A percentile compares a stretch with the other conserved stretches of the same genome.
phyloP scores from a whole-genome alignment of 1,284 basidiomycete species.

The Laetiporus sulphureus region DNA sequence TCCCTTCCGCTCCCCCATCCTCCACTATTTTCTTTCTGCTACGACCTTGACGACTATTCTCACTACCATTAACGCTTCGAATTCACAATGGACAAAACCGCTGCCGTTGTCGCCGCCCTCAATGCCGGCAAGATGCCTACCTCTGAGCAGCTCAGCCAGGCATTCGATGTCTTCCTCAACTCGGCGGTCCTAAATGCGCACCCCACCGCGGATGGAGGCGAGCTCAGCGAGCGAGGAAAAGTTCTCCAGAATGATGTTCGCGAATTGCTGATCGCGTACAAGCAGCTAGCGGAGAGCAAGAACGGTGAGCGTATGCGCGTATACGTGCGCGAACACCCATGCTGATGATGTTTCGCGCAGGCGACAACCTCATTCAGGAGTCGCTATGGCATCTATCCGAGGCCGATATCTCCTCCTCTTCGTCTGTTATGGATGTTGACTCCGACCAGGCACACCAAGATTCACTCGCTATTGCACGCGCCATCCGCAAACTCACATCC shows the following conservation, averaged over 20 bases:
- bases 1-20: no score
- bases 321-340: background rate
- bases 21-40: no score
- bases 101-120: conserved; percentile 54
- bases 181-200: conserved; percentile 40
- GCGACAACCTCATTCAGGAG: conserved; percentile 55
- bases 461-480: conserved; percentile 36
- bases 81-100: conserved; percentile 60
- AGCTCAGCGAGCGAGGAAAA: conserved; percentile 46
- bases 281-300: conserved; percentile 42
- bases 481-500: conserved; percentile 43
- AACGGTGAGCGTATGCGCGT: conserved; percentile 35
- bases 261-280: conserved; percentile 46
- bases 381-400: conserved; percentile 55
- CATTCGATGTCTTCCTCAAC: conserved; percentile 44
- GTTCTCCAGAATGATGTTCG: conserved; percentile 42
- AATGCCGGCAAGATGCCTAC: conserved; percentile 60
- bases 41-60: no score
- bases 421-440: conserved; percentile 27
- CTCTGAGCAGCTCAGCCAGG: conserved; percentile 42
- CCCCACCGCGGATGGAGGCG: conserved; percentile 28
- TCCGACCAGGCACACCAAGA: conserved; percentile 43
- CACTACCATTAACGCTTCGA: no score
- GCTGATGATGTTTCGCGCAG: conserved; percentile 25
- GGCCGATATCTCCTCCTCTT: conserved; percentile 37